Base-by-base conservation (phyloP, 2,329 filamentous ascomycete genomes). In the Nigrospora oryzae region DNA sequence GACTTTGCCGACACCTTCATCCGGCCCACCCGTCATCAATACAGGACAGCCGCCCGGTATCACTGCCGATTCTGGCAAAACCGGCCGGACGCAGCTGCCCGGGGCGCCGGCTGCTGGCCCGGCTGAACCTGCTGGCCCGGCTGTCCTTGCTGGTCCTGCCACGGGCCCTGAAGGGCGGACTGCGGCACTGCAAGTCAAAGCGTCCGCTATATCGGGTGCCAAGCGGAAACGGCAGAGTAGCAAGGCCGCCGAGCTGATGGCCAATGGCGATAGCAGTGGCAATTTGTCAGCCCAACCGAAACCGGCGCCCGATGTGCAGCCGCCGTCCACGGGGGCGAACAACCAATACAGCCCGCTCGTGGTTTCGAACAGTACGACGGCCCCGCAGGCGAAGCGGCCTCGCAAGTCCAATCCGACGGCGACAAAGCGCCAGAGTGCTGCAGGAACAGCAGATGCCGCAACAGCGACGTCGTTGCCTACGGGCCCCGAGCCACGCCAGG, bases 221-320 rank as follows among this genome's bases (percentile, higher is more conserved):
- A 63, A 63, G 45, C 54, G 60, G 34, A 63, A 63, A 48, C 54
- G 59, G 11, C 60, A 55, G 13, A 49, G 43, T 35, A 56, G 49
- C 17, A 56, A 54, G 10, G 23, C 46, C 12, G 37, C 41, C 17
- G 42, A 28, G 17, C 15, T 40, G 30, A 46, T 49, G 13, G 11
- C 49, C 36, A 51, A 49, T 42, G 44, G 19, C n/a, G 53, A 58
- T 37, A 48, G 43, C 14, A 40, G 44, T 23, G 15, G 44, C 23
- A 46, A 37, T 16, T 35, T 19, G 31, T 28, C 41, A 37, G 14
- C 35, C 10, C 41, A 36, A 19, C 35, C 41, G 28, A 31, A 14
- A 4, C 35, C 23, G 7, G 23, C 7, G 8, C 2, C 23, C 23
- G 23, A 28, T 28, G 5, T 28, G 7, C 23, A 28, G 23, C 23